Percentiles rank a stretch among this genome's conserved stretches.
These are phyloP conservation scores for Laburnicola sp. DNA, from an alignment of 2,329 filamentous ascomycete genomes.

Conservation along the genomic window DNA sequence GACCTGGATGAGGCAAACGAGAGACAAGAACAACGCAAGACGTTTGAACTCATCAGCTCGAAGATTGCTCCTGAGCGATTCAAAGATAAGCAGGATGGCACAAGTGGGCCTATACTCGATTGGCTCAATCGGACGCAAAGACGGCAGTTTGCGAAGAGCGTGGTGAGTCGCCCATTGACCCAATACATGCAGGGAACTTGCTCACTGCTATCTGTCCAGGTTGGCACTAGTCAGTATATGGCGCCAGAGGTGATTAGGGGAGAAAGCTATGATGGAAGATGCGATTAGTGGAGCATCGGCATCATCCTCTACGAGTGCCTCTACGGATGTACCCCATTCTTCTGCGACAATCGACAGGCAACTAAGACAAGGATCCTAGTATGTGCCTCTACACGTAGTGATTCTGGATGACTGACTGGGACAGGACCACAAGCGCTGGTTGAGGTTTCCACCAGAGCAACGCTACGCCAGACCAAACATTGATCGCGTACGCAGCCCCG, in stretches of 20 bases:
- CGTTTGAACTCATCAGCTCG: slow-evolving; percentile 46
- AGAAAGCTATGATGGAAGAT: slow-evolving; percentile 83
- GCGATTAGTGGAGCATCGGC: slow-evolving; percentile 96
- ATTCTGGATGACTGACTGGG: slow-evolving; percentile 15
- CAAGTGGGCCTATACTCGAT: slow-evolving; percentile 40
- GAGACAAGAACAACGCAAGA: slow-evolving; percentile 19
- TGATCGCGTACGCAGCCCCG: slow-evolving; percentile 28
- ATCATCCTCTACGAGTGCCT: slow-evolving; percentile 94
- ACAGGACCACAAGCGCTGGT: slow-evolving; percentile 69
- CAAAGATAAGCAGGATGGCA: slow-evolving; percentile 25
- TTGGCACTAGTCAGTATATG: slow-evolving; percentile 98
- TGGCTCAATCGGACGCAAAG: slow-evolving; percentile 56
- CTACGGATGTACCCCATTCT: slow-evolving; percentile 89
- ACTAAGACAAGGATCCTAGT: slow-evolving; percentile 87
- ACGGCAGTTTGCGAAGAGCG: slow-evolving; percentile 75
- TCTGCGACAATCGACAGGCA: slow-evolving; percentile 75
- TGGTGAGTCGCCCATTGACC: slow-evolving; percentile 42
- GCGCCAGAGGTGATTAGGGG: slow-evolving; percentile 88
- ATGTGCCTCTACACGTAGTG: slow-evolving; percentile 32
- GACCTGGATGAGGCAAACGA: slow-evolving; percentile 62
- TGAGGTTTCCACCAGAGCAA: slow-evolving; percentile 68
- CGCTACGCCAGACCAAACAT: slow-evolving; percentile 58
- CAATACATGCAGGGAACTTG: neutral
- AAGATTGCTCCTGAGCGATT: slow-evolving; percentile 19
- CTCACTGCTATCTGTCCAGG: slow-evolving; percentile 39